A percentile compares a stretch with the other conserved stretches of the same genome.
Conservation (phyloP, 2,329 filamentous ascomycete species). For the Hansfordia pulvinata region DNA sequence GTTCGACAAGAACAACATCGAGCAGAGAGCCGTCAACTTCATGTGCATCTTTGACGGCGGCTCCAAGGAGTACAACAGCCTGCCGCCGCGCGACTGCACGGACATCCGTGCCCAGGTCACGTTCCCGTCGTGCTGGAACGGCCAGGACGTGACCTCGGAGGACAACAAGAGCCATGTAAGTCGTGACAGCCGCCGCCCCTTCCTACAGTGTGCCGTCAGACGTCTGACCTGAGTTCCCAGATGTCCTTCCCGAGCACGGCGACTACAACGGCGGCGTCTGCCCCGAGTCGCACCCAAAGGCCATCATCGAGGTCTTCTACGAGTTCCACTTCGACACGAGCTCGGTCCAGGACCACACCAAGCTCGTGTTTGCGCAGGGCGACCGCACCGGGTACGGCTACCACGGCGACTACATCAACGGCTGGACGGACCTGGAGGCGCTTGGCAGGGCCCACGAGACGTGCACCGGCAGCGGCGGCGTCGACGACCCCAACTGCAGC, state of each 20-base stretch:
- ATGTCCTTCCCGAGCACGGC: conserved; percentile 34
- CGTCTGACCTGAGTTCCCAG: too few species aligned
- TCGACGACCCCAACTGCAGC: conserved; percentile 25
- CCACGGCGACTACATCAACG: conserved; percentile 47
- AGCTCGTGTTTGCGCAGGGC: conserved; percentile 34
- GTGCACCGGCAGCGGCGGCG: conserved; percentile 29
- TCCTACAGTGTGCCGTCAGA: too few species aligned
- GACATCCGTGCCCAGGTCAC: conserved; percentile 36
- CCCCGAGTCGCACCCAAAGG: conserved; percentile 34
- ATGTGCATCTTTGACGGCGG: too few species aligned
- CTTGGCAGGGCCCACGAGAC: conserved; percentile 34
- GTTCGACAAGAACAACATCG: conserved; percentile 26
- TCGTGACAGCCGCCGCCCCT: too few species aligned
- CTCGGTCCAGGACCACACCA: conserved; percentile 31
- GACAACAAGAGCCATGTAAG: too few species aligned
- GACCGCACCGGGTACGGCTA: conserved; percentile 35
- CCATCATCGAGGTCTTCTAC: conserved; percentile 44
- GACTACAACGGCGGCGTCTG: conserved; percentile 35
- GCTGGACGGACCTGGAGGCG: conserved; percentile 37
- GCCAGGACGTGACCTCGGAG: conserved; percentile 35
- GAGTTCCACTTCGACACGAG: conserved; percentile 42
- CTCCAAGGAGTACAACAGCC: too few species aligned
- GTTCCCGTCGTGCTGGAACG: conserved; percentile 52
- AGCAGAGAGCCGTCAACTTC: conserved; percentile 38
- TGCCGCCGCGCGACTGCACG: conserved; percentile 41